phyloP scores from a whole-genome alignment of 1,139 yeast species.

The Barnettozyma hawaiiensis region DNA sequence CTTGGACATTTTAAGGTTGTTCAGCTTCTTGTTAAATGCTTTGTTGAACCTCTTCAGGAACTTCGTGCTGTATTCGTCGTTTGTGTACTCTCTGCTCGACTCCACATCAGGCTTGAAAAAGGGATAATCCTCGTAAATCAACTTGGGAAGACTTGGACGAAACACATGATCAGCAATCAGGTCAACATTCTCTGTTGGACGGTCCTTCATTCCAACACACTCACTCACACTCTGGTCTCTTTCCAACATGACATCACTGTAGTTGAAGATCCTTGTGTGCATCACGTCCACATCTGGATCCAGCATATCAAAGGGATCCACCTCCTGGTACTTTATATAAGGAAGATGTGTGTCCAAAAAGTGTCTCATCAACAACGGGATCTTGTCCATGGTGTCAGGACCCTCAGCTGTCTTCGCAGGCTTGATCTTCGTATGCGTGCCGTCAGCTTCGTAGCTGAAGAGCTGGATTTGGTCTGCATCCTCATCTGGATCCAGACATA shows the following conservation, averaged over 20 bases:
- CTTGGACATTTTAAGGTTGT: not conserved
- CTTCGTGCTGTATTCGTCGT: constrained; percentile 12
- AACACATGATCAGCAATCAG: constrained; percentile 12
- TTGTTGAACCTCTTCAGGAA: constrained; percentile 10
- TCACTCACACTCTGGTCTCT: constrained; percentile 20
- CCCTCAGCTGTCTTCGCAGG: not conserved
- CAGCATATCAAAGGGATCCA: constrained; percentile 17
- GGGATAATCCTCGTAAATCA: constrained; percentile 24
- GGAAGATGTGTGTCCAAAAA: constrained; percentile 21
- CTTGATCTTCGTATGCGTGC: constrained; percentile 5
- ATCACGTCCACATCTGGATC: constrained; percentile 12
- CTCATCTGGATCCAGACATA: constrained; percentile 11
- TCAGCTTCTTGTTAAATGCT: constrained; percentile 10
- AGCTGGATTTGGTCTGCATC: constrained; percentile 7
- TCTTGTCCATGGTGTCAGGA: not conserved
- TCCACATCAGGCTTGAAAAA: constrained; percentile 19
- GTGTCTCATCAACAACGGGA: constrained; percentile 2
- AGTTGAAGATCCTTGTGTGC: constrained; percentile 10
- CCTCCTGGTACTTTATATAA: constrained; percentile 19
- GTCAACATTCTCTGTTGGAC: constrained; percentile 10
- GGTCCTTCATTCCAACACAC: constrained; percentile 17
- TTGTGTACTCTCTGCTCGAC: constrained; percentile 14
- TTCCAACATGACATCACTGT: constrained; percentile 18
- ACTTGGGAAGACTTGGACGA: constrained; percentile 20
- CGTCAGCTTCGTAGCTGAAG: constrained; percentile 11